Conservation (phyloP, 306 rosid genomes). For the Sicyos baderoa region DNA sequence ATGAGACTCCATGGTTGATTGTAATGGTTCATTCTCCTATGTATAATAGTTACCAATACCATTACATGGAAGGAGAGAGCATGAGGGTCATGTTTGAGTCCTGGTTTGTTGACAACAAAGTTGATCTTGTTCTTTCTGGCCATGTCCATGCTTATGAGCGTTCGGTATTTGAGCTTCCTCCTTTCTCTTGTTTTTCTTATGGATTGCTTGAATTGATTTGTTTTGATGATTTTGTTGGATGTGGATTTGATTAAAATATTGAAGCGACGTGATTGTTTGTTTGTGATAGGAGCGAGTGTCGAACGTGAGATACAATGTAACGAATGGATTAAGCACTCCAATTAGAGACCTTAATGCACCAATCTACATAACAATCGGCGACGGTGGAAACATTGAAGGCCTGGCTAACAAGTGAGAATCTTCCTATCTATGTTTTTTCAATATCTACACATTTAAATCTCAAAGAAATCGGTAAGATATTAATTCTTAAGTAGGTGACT, state of each 20-base stretch:
- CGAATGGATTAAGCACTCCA: slow-evolving; percentile 21
- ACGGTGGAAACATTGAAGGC: slow-evolving; percentile 25
- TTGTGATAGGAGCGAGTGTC: slow-evolving; percentile 13
- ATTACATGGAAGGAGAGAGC: slow-evolving; percentile 39
- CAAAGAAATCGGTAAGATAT: no score
- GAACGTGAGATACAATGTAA: slow-evolving; percentile 19
- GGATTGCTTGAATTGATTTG: no score
- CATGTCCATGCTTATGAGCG: slow-evolving; percentile 32
- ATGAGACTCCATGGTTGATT: slow-evolving; percentile 47
- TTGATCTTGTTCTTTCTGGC: slow-evolving; percentile 26
- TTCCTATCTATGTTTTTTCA: no score
- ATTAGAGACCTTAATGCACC: slow-evolving; percentile 21
- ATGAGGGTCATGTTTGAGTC: slow-evolving; percentile 30
- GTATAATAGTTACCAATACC: slow-evolving; percentile 31
- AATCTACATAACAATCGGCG: slow-evolving; percentile 24
- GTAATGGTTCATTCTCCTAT: slow-evolving; percentile 38
- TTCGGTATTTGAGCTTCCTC: slow-evolving; percentile 6
- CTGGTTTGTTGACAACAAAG: slow-evolving; percentile 28
- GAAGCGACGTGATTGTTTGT: background rate
- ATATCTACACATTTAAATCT: no score
- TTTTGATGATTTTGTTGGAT: background rate
- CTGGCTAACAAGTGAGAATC: slow-evolving; percentile 16
- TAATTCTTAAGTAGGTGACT: no score
- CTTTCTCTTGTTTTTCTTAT: background rate
- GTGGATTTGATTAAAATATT: background rate